Evolutionary conservation across 179 eudicot genomes (phyloP).

Genomic region (Pouteria campechiana): DNA sequence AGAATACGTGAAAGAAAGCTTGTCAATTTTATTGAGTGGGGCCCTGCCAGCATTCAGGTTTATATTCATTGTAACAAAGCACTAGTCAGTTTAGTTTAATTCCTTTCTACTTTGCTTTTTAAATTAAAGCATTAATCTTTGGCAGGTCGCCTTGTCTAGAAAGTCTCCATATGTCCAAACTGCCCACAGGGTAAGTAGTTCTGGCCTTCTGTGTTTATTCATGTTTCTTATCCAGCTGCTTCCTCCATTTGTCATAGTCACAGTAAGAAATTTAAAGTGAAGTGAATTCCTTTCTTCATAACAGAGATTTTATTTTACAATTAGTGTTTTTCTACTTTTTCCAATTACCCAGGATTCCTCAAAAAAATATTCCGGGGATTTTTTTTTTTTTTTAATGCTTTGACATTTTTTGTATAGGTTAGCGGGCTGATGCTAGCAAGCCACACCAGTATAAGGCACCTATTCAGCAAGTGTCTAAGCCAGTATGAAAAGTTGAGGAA

Average conservation of each 20-base stretch:
- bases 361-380: no score
- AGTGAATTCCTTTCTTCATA: not conserved
- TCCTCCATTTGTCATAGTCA: no score
- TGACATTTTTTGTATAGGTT: slow-evolving; percentile 46
- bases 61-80: not conserved
- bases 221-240: not conserved
- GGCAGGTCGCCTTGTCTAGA: slow-evolving; percentile 92
- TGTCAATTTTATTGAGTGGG: slow-evolving; percentile 98
- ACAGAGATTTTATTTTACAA: not conserved
- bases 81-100: not conserved
- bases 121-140: no score
- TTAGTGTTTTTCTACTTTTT: no score
- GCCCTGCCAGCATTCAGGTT: slow-evolving; percentile 99
- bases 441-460: slow-evolving; percentile 92
- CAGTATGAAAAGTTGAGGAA: slow-evolving; percentile 90
- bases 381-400: no score
- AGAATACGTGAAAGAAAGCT: slow-evolving; percentile 97
- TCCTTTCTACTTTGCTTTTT: slow-evolving; percentile 2
- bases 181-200: slow-evolving; percentile 67
- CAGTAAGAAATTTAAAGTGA: not conserved
- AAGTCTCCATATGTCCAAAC: slow-evolving; percentile 98
- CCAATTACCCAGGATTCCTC: no score
- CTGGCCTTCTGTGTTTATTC: not conserved
- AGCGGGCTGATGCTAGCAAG: slow-evolving; percentile 98
- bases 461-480: slow-evolving; percentile 83